Percentiles rank a stretch among this genome's conserved stretches.
These are phyloP conservation scores for Calonectria pseudoreteaudii DNA, from an alignment of 2,329 filamentous ascomycete genomes.

Conservation along the genomic window DNA sequence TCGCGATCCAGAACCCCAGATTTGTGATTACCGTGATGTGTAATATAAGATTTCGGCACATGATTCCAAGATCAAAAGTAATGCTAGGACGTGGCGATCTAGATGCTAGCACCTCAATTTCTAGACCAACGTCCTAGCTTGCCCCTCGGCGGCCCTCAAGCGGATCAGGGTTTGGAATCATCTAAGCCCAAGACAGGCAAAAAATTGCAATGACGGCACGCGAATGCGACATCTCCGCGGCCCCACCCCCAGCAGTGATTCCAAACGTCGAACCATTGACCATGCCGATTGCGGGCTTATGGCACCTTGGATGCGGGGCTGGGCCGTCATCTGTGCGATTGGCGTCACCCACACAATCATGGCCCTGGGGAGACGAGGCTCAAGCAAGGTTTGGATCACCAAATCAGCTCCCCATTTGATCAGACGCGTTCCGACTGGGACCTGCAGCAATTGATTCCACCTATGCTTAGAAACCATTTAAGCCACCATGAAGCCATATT, in stretches of 20 bases:
- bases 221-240: constrained; percentile 10
- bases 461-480: background rate
- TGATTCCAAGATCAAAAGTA: background rate
- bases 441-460: too few species aligned
- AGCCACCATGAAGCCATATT: background rate
- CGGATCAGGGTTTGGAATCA: background rate
- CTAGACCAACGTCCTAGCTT: background rate
- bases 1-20: background rate
- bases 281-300: constrained; percentile 10
- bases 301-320: constrained; percentile 10
- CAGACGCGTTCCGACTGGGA: too few species aligned
- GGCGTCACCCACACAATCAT: background rate
- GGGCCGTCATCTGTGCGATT: background rate
- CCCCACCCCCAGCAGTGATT: background rate
- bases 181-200: background rate
- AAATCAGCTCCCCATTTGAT: background rate
- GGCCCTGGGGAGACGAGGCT: background rate
- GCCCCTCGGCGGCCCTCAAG: background rate
- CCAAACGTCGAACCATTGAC: constrained; percentile 13
- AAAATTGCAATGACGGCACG: background rate
- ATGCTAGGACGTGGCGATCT: background rate
- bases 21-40: background rate
- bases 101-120: background rate
- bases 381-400: background rate
- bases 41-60: background rate